These are phyloP conservation scores for Geotrichum fermentans DNA, from an alignment of 1,139 yeast species.

Conservation along the genomic window DNA sequence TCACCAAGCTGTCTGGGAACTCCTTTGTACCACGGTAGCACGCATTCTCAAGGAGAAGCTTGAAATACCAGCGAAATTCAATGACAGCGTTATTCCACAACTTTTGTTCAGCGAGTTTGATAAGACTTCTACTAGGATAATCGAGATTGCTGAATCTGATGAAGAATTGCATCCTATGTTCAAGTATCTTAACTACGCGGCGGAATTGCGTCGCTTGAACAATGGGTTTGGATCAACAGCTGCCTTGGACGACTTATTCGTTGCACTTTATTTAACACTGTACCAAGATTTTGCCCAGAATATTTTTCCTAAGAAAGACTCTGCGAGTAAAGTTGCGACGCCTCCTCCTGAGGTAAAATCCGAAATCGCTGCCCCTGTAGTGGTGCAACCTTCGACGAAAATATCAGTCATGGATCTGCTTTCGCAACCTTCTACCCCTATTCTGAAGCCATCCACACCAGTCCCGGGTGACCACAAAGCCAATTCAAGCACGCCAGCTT, in stretches of 20 bases:
- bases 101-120: conserved; percentile 46
- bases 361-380: conserved; percentile 7
- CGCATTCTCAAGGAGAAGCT: conserved; percentile 46
- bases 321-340: background rate
- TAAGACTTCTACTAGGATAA: conserved; percentile 24
- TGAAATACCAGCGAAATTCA: conserved; percentile 45
- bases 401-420: conserved; percentile 27
- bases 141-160: conserved; percentile 25
- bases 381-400: conserved; percentile 19
- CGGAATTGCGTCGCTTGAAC: conserved; percentile 65
- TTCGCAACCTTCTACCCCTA: conserved; percentile 19
- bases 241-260: conserved; percentile 66
- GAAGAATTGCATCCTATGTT: conserved; percentile 23
- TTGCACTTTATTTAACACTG: conserved; percentile 54
- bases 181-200: conserved; percentile 45
- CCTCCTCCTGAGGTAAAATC: background rate
- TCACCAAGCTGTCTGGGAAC: conserved; percentile 62
- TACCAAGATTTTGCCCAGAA: conserved; percentile 29
- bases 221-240: conserved; percentile 83
- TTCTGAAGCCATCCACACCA: conserved; percentile 19
- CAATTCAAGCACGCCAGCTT: conserved; percentile 18
- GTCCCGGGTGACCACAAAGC: conserved; percentile 13
- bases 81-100: conserved; percentile 51
- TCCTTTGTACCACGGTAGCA: conserved; percentile 47
- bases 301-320: conserved; percentile 5